A percentile compares a stretch with the other conserved stretches of the same genome.
These are phyloP conservation scores for Tagetes patula DNA, from an alignment of 129 eudicot genomes.

Conservation along the genomic window DNA sequence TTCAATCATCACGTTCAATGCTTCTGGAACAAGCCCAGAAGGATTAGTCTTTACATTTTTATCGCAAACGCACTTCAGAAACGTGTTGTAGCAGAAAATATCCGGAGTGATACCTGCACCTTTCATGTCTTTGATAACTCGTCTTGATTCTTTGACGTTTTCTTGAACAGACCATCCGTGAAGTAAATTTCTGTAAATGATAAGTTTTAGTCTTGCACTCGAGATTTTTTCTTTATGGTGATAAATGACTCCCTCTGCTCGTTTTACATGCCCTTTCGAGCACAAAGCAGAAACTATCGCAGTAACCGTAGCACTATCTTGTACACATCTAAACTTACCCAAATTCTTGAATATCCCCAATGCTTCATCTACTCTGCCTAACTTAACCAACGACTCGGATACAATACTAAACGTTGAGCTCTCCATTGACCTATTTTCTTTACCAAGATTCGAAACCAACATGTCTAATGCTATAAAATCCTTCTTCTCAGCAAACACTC, in stretches of 20 bases:
- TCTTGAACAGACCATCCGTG: slow-evolving; percentile 52
- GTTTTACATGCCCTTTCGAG: slow-evolving; percentile 56
- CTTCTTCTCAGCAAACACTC: slow-evolving; percentile 52
- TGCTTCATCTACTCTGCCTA: slow-evolving; percentile 63
- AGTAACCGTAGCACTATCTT: slow-evolving; percentile 40
- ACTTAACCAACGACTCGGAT: slow-evolving; percentile 45
- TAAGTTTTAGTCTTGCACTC: slow-evolving; percentile 37
- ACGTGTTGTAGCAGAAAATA: slow-evolving; percentile 53
- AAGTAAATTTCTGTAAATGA: slow-evolving; percentile 58
- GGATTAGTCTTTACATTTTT: slow-evolving; percentile 53
- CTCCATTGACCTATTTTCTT: slow-evolving; percentile 49
- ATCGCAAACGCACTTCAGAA: slow-evolving; percentile 55
- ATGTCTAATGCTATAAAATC: slow-evolving; percentile 50
- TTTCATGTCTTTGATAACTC: slow-evolving; percentile 56
- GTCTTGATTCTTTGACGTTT: slow-evolving; percentile 57
- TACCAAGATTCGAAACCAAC: slow-evolving; percentile 47
- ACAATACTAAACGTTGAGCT: slow-evolving; percentile 44
- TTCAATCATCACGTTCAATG: slow-evolving; percentile 60
- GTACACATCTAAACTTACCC: slow-evolving; percentile 45
- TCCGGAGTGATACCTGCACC: slow-evolving; percentile 50
- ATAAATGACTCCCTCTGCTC: slow-evolving; percentile 63
- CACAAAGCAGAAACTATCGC: slow-evolving; percentile 59
- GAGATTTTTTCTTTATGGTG: slow-evolving; percentile 57
- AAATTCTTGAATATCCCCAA: slow-evolving; percentile 63
- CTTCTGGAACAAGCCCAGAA: slow-evolving; percentile 63